Evolutionary conservation across 1,284 basidiomycete genomes (phyloP).

Genomic region (Omphalotus olearius): DNA sequence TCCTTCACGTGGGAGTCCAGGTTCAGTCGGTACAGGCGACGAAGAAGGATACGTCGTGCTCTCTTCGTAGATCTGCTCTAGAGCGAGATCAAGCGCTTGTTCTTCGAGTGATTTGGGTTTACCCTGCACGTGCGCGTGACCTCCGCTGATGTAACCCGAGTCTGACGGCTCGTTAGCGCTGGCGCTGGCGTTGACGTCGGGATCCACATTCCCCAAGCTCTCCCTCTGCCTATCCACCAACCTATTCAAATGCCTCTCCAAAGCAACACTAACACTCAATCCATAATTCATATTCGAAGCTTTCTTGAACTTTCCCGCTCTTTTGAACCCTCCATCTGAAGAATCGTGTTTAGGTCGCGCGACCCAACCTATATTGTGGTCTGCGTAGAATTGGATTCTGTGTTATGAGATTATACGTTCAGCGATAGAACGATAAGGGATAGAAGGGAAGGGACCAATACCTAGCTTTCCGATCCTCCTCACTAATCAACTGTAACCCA

Average conservation of each 20-base stretch:
- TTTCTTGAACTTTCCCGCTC: constrained; percentile 88
- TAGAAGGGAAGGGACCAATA: constrained; percentile 24
- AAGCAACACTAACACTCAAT: constrained; percentile 64
- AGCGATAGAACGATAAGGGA: too few relatives aligned
- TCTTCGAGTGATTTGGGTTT: constrained; percentile 59
- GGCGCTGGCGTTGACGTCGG: too few relatives aligned
- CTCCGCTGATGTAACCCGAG: constrained; percentile 2
- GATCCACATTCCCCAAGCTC: too few relatives aligned
- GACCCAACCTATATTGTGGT: constrained; percentile 81
- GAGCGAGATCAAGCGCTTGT: constrained; percentile 54
- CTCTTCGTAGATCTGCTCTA: constrained; percentile 64
- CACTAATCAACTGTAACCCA: constrained; percentile 59
- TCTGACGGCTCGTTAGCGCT: too few relatives aligned
- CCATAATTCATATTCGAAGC: constrained; percentile 83
- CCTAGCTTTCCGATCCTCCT: constrained; percentile 61
- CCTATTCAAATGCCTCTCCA: constrained; percentile 65
- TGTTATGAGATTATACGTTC: too few relatives aligned
- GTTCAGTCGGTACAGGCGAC: background rate
- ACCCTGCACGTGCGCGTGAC: background rate
- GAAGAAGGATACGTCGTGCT: constrained; percentile 26
- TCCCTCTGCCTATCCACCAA: constrained; percentile 42
- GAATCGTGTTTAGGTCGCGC: constrained; percentile 68
- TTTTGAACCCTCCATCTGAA: constrained; percentile 61
- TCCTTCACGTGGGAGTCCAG: background rate
- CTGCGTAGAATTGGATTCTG: constrained; percentile 38